Base-by-base conservation (phyloP, 352 stramenopile species). In the Phytophthora cryptogea region DNA sequence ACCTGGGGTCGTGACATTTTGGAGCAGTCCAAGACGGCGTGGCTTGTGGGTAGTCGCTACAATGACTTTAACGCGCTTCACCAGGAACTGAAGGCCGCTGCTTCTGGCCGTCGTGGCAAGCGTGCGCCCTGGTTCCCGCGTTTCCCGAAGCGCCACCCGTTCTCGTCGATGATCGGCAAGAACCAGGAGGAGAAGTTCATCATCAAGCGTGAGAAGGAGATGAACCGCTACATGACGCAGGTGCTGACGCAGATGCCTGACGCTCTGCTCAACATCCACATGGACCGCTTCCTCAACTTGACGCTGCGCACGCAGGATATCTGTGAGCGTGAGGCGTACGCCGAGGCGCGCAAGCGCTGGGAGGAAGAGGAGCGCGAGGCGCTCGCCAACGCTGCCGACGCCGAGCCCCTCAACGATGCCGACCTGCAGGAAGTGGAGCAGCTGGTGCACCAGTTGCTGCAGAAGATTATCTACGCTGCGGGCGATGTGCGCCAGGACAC, bases 101-200 rank as follows among this genome's bases (percentile, higher is more conserved):
- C 87, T 37, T 94, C 83, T 1, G 87, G 87, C 8, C 82, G 85
- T 39, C 84, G 86, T 35, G 87, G 87, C 54, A 96, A 96, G 73
- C 85, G 87, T 26, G 85, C 85, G 20, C 87, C 87, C 57, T 96
- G 87, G 87, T 96, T 96, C 75, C 87, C 87, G 41, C 87, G 87
- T 4, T 96, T 96, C 66, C 87, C 87, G 7, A 94, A 94, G 76
- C 87, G 87, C 65, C 87, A 96, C 58, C 87, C 87, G 59, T 94
- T 96, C 68, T 96, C 87, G 61, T 93, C 83, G 14, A 89, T 94
- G 78, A 94, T 96, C 35, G 87, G 87, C 61, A 96, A 96, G 79
- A 96, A 96, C 68, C 83, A 93, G 59, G 76, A 96, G 57, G 87
- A 96, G 55, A 94, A 96, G 67, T 96, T 96, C 60, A 92, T 96